These are phyloP conservation scores for Solidago caesia DNA, from an alignment of 129 eudicot species.

Conservation along the genomic window DNA sequence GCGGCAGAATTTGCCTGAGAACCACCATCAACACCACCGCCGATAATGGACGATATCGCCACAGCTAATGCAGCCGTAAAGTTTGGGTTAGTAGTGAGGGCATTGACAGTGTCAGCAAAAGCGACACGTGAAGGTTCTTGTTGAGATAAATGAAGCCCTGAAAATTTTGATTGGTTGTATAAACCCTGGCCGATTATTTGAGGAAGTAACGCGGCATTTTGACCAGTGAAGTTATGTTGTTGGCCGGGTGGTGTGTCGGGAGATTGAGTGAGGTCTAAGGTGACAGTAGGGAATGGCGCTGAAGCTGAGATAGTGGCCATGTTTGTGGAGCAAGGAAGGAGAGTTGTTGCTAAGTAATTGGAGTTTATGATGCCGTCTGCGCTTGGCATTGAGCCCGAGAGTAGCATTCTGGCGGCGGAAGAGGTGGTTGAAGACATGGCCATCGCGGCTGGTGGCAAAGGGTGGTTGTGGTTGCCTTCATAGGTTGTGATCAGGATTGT, in stretches of 20 bases:
- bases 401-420: conserved; percentile 64
- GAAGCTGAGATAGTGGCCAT: conserved; percentile 77
- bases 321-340: conserved; percentile 58
- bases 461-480: conserved; percentile 82
- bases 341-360: conserved; percentile 48
- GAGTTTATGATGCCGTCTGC: conserved; percentile 63
- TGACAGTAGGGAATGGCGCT: conserved; percentile 74
- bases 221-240: conserved; percentile 28
- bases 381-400: conserved; percentile 75
- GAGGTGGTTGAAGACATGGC: conserved; percentile 73
- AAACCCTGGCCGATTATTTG: conserved; percentile 61
- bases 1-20: conserved; percentile 30
- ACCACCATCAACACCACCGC: conserved; percentile 32
- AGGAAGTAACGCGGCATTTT: conserved; percentile 41
- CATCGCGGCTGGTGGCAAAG: conserved; percentile 74
- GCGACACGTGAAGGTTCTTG: conserved; percentile 27
- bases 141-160: conserved; percentile 53
- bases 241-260: conserved; percentile 42
- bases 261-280: conserved; percentile 66
- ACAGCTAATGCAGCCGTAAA: conserved; percentile 58
- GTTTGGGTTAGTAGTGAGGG: conserved; percentile 53
- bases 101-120: conserved; percentile 47
- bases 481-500: conserved; percentile 63
- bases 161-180: conserved; percentile 62
- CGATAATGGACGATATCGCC: conserved; percentile 50